These are phyloP conservation scores for Gossypium bickii DNA, from an alignment of 345 rosid genomes.

Conservation along the genomic window DNA sequence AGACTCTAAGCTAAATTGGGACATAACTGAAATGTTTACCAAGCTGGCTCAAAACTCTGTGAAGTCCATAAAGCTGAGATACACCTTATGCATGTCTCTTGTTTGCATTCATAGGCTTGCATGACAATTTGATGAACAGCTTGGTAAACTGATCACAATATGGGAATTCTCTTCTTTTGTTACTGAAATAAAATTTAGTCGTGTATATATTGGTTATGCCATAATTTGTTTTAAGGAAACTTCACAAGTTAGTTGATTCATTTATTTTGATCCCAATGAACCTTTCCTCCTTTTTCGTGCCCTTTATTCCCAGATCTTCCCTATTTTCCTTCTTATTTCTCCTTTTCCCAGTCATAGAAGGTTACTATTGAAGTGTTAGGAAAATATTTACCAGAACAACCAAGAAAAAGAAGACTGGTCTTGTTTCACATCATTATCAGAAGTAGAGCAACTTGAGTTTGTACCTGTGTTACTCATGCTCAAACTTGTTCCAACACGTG, in stretches of 20 bases:
- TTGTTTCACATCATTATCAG: background rate
- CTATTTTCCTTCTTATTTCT: background rate
- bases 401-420: background rate
- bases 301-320: background rate
- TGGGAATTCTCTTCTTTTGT: too few relatives aligned
- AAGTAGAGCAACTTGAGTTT: background rate
- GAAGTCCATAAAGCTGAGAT: too few relatives aligned
- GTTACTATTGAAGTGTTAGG: background rate
- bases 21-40: too few relatives aligned
- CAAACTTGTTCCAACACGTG: too few relatives aligned
- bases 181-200: too few relatives aligned
- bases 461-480: background rate
- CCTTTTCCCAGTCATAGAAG: background rate
- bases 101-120: too few relatives aligned
- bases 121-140: too few relatives aligned
- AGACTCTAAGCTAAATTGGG: too few relatives aligned
- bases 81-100: too few relatives aligned
- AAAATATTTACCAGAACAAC: background rate
- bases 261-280: background rate
- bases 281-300: background rate
- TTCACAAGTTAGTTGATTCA: background rate
- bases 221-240: background rate
- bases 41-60: too few relatives aligned
- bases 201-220: background rate
- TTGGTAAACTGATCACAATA: too few relatives aligned